Evolutionary conservation across 2,329 filamentous ascomycete species (phyloP).

Genomic region (Xylariomycetidae sp.): DNA sequence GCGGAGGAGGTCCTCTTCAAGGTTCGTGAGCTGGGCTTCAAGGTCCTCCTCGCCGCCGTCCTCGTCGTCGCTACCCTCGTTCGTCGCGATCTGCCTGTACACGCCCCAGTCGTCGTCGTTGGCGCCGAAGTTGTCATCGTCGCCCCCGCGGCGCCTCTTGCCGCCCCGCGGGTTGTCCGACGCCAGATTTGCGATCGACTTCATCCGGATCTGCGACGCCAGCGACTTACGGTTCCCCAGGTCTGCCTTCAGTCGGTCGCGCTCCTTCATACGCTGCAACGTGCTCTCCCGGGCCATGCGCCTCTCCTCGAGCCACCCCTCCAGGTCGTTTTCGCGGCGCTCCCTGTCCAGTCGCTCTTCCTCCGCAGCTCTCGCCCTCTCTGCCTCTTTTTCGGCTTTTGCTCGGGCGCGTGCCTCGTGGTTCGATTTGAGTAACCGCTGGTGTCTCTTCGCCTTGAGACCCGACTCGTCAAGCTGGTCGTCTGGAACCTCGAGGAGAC

Average conservation of each 20-base stretch:
- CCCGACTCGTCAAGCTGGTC: slow-evolving; percentile 89
- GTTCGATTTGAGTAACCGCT: slow-evolving; percentile 88
- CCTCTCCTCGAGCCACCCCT: slow-evolving; percentile 80
- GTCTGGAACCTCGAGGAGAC: slow-evolving; percentile 81
- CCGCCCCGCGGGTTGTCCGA: slow-evolving; percentile 81
- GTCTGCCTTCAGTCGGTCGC: slow-evolving; percentile 87
- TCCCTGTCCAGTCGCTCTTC: slow-evolving; percentile 80
- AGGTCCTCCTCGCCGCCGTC: slow-evolving; percentile 84
- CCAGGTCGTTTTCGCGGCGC: slow-evolving; percentile 74
- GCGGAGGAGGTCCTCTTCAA: slow-evolving; percentile 79
- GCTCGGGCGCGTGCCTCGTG: slow-evolving; percentile 89
- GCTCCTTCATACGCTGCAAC: slow-evolving; percentile 83
- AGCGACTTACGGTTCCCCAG: slow-evolving; percentile 94
- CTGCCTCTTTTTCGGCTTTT: slow-evolving; percentile 90
- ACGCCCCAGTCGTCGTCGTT: slow-evolving; percentile 98
- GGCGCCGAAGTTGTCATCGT: slow-evolving; percentile 94
- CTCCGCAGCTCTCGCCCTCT: slow-evolving; percentile 78
- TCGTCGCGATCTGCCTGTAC: slow-evolving; percentile 85
- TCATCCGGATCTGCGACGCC: slow-evolving; percentile 96
- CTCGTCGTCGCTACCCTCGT: slow-evolving; percentile 77
- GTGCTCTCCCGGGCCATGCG: slow-evolving; percentile 64
- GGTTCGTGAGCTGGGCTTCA: slow-evolving; percentile 60
- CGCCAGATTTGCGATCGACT: slow-evolving; percentile 91
- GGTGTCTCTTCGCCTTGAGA: slow-evolving; percentile 87
- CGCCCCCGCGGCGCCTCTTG: slow-evolving; percentile 77